A percentile compares a stretch with the other conserved stretches of the same genome.
Conservation (phyloP, 306 rosid species). For the Acacia crassicarpa region DNA sequence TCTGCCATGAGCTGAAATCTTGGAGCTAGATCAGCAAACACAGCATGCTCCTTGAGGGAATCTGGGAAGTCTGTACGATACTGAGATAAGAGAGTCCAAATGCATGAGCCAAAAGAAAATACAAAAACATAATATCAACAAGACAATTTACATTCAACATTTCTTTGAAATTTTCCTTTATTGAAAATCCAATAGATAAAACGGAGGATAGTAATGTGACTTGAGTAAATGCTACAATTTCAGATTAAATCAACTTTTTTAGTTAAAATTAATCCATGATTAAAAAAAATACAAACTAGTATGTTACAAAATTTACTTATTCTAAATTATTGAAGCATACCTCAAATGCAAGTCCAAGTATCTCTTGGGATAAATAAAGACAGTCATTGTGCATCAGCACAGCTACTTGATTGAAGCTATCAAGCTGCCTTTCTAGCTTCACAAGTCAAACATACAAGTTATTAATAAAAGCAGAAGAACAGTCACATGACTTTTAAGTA, state of each 20-base stretch:
- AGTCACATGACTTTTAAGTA: constrained; percentile 9
- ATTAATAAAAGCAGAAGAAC: constrained; percentile 27
- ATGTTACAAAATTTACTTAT: constrained; percentile 6
- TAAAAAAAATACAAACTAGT: constrained; percentile 1
- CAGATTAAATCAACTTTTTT: neutral
- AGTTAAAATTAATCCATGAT: constrained; percentile 19
- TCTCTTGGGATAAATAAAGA: constrained; percentile 85
- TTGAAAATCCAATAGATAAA: constrained; percentile 8
- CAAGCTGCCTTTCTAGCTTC: constrained; percentile 99
- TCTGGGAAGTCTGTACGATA: constrained; percentile 82
- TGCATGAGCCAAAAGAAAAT: constrained; percentile 32
- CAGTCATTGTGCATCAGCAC: constrained; percentile 93
- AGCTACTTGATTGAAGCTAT: constrained; percentile 80
- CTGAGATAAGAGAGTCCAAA: constrained; percentile 48
- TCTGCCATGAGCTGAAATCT: constrained; percentile 86
- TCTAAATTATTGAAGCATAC: constrained; percentile 40
- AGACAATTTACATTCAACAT: constrained; percentile 11
- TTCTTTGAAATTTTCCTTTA: constrained; percentile 22
- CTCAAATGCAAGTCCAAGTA: constrained; percentile 93
- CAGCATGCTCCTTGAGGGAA: constrained; percentile 82
- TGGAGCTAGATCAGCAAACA: constrained; percentile 92
- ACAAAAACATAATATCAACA: neutral
- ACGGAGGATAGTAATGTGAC: neutral
- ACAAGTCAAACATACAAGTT: constrained; percentile 49
- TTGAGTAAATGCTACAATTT: constrained; percentile 12